A percentile compares a stretch with the other conserved stretches of the same genome.
Conservation (phyloP, 495 filamentous ascomycete species). For the Polyplosphaeria fusca region DNA sequence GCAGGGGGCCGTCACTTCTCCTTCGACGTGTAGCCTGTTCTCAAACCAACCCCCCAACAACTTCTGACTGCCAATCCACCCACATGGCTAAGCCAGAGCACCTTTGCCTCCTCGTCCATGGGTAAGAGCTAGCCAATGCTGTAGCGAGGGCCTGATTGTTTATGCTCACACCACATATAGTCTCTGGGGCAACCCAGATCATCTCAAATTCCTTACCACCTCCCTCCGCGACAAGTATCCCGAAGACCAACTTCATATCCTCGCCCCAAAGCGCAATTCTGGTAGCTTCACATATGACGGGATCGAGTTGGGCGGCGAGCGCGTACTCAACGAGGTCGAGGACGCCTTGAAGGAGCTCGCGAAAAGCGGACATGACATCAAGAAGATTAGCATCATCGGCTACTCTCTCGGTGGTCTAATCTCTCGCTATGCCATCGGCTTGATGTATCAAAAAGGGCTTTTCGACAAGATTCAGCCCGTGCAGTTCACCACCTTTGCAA, state of each 20-base stretch:
- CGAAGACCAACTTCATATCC: slow-evolving; percentile 64
- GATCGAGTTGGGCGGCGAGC: slow-evolving; percentile 85
- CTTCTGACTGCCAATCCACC: too few species aligned
- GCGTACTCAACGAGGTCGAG: slow-evolving; percentile 84
- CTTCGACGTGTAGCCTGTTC: too few species aligned
- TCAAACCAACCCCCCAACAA: too few species aligned
- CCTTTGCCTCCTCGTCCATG: slow-evolving; percentile 92
- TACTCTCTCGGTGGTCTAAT: slow-evolving; percentile 90
- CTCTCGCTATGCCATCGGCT: slow-evolving; percentile 79
- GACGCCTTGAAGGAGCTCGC: slow-evolving; percentile 67
- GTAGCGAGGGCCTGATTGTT: too few species aligned
- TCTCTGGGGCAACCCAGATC: slow-evolving; percentile 87
- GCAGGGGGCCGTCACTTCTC: background rate
- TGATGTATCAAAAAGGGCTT: slow-evolving; percentile 74
- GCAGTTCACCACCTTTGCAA: slow-evolving; percentile 92
- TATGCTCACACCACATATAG: slow-evolving; percentile 33
- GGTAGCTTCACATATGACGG: slow-evolving; percentile 91
- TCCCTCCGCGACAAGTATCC: slow-evolving; percentile 63
- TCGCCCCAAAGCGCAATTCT: slow-evolving; percentile 73
- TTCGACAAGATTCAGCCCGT: slow-evolving; percentile 77
- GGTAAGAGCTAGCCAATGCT: too few species aligned
- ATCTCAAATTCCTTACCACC: slow-evolving; percentile 69
- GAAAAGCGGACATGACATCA: slow-evolving; percentile 63
- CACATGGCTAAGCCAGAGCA: slow-evolving; percentile 61
- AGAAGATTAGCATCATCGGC: slow-evolving; percentile 79